phyloP scores from a whole-genome alignment of 2,329 filamentous ascomycete species.

The Fusarium euwallaceae region DNA sequence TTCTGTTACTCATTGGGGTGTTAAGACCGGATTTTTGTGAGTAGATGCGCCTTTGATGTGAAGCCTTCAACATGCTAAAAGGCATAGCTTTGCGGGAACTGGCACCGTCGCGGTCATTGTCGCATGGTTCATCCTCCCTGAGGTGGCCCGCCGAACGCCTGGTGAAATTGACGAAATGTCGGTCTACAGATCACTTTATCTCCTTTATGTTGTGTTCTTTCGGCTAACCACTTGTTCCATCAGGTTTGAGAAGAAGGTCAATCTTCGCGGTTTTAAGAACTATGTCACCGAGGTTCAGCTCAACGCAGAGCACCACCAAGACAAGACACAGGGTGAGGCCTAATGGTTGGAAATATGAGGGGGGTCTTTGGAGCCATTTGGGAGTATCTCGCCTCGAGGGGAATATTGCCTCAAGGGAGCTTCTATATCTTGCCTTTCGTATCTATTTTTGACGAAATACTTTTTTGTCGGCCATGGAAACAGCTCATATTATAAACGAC shows the following conservation, averaged over 20 bases:
- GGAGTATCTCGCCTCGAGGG: neutral
- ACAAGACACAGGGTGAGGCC: neutral
- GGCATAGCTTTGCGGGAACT: slow-evolving; percentile 50
- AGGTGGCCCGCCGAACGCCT: slow-evolving; percentile 51
- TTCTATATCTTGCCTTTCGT: neutral
- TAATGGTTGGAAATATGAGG: neutral
- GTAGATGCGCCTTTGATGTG: slow-evolving; percentile 36
- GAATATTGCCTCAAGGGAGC: neutral
- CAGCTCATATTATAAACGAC: neutral
- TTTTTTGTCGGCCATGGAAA: neutral
- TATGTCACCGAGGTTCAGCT: slow-evolving; percentile 30
- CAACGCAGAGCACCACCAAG: neutral
- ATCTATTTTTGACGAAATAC: neutral
- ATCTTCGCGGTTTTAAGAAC: slow-evolving; percentile 19
- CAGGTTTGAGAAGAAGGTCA: slow-evolving; percentile 29
- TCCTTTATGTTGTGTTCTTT: too few relatives aligned
- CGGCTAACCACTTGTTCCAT: neutral
- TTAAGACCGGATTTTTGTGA: slow-evolving; percentile 60
- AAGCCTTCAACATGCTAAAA: neutral
- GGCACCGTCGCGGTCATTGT: slow-evolving; percentile 49
- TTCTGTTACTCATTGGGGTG: slow-evolving; percentile 52
- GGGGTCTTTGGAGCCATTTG: neutral
- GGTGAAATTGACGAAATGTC: slow-evolving; percentile 56
- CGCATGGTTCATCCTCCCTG: slow-evolving; percentile 55
- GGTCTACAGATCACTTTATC: slow-evolving; percentile 27